These are phyloP conservation scores for Patellifolia procumbens DNA, from an alignment of 179 eudicot genomes.

Conservation along the genomic window DNA sequence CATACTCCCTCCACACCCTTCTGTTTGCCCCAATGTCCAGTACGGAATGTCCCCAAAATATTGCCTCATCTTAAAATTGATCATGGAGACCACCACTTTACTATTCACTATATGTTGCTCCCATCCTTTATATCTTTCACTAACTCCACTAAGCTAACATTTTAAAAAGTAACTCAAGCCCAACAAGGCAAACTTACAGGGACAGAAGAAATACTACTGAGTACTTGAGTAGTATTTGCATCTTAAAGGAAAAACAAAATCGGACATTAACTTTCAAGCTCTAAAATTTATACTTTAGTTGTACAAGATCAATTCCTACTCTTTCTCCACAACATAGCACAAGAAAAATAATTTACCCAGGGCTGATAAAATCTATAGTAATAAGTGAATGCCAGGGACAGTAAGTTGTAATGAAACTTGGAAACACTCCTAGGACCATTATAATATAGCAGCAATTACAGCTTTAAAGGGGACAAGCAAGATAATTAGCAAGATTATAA, in stretches of 20 bases:
- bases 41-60: too few relatives aligned
- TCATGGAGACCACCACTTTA: too few relatives aligned
- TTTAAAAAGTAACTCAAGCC: too few relatives aligned
- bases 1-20: too few relatives aligned
- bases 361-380: not conserved
- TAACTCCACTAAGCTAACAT: too few relatives aligned
- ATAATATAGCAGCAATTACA: not conserved
- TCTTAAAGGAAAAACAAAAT: not conserved
- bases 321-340: not conserved
- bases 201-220: too few relatives aligned
- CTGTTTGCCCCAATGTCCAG: too few relatives aligned
- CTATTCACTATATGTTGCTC: too few relatives aligned
- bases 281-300: not conserved
- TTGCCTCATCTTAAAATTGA: too few relatives aligned
- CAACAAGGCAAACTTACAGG: too few relatives aligned
- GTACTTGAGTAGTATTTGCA: too few relatives aligned
- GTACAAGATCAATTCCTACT: not conserved
- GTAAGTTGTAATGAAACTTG: not conserved
- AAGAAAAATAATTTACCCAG: not conserved
- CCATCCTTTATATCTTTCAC: too few relatives aligned
- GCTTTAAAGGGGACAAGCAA: not conserved
- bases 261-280: not conserved
- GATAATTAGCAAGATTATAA: conserved; percentile 27
- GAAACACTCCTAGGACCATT: not conserved
- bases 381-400: not conserved